phyloP scores from a whole-genome alignment of 1,284 basidiomycete species.

The Rhodofomes roseus region DNA sequence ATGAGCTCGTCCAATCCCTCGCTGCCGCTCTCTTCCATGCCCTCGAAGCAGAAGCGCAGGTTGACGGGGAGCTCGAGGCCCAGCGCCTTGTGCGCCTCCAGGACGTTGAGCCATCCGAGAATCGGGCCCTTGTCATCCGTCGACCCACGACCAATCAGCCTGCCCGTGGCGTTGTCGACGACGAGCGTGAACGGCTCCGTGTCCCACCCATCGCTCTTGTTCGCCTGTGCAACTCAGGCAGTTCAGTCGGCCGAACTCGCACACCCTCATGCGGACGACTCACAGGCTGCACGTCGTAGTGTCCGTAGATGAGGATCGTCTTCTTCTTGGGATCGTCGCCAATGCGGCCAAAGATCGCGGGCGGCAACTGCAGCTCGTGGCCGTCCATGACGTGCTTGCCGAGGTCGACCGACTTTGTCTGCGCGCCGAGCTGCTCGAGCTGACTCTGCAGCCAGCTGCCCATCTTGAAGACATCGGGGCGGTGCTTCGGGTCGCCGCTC shows the following conservation, averaged over 20 bases:
- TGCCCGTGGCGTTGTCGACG: slow-evolving; percentile 62
- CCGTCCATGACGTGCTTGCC: slow-evolving; percentile 85
- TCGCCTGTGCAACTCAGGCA: slow-evolving; percentile 38
- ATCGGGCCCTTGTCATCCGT: slow-evolving; percentile 94
- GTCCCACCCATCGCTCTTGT: slow-evolving; percentile 86
- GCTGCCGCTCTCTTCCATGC: slow-evolving; percentile 97
- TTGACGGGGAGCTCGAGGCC: slow-evolving; percentile 89
- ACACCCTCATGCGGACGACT: slow-evolving; percentile 19
- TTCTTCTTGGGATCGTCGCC: slow-evolving; percentile 86
- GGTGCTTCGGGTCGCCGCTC: slow-evolving; percentile 62
- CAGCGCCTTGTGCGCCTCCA: slow-evolving; percentile 82
- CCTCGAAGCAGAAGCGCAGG: slow-evolving; percentile 93
- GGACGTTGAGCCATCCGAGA: slow-evolving; percentile 92
- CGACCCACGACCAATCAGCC: slow-evolving; percentile 86
- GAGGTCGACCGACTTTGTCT: slow-evolving; percentile 69
- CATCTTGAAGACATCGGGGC: slow-evolving; percentile 82
- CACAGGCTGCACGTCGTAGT: slow-evolving; percentile 85
- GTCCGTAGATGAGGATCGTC: slow-evolving; percentile 90
- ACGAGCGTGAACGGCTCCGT: slow-evolving; percentile 88
- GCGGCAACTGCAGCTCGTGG: slow-evolving; percentile 78
- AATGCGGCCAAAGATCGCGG: slow-evolving; percentile 83
- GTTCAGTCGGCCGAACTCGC: background rate
- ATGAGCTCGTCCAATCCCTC: slow-evolving; percentile 94
- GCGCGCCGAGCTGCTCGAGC: slow-evolving; percentile 72
- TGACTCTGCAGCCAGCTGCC: slow-evolving; percentile 74